These are phyloP conservation scores for Phellopilus nigrolimitatus DNA, from an alignment of 1,284 basidiomycete species.

Conservation along the genomic window DNA sequence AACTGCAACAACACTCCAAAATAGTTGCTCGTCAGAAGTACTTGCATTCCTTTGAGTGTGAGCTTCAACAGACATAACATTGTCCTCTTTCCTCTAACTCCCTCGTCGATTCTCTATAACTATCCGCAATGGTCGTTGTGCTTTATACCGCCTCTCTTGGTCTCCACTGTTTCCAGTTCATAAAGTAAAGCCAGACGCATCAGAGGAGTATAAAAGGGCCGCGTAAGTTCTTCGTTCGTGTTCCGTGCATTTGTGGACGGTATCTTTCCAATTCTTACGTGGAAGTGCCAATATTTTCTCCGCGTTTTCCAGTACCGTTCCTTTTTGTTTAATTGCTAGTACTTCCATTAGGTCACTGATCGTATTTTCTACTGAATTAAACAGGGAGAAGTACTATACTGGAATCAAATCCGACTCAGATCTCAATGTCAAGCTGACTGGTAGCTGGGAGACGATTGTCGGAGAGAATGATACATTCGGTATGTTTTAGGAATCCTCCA, in stretches of 20 bases:
- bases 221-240: conserved; percentile 54
- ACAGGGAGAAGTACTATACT: conserved; percentile 76
- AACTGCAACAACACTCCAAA: conserved; percentile 75
- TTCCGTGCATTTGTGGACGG: background rate
- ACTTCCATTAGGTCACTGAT: background rate
- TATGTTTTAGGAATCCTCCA: conserved; percentile 27
- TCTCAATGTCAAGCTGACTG: conserved; percentile 80
- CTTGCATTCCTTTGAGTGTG: conserved; percentile 85
- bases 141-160: conserved; percentile 3
- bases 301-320: background rate
- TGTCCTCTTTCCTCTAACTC: too few species aligned
- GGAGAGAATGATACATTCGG: conserved; percentile 85
- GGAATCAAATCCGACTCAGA: conserved; percentile 69
- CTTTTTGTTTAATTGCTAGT: background rate
- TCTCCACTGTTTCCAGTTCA: conserved; percentile 50
- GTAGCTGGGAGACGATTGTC: conserved; percentile 85
- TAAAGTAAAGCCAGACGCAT: conserved; percentile 73
- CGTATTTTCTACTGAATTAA: background rate
- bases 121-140: background rate
- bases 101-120: background rate
- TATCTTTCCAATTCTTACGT: background rate
- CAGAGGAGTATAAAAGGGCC: conserved; percentile 79
- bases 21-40: conserved; percentile 85
- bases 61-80: too few species aligned
- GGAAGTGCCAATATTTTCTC: background rate